A percentile compares a stretch with the other conserved stretches of the same genome.
phyloP scores from a whole-genome alignment of 495 filamentous ascomycete genomes.

The Podospora anserina region DNA sequence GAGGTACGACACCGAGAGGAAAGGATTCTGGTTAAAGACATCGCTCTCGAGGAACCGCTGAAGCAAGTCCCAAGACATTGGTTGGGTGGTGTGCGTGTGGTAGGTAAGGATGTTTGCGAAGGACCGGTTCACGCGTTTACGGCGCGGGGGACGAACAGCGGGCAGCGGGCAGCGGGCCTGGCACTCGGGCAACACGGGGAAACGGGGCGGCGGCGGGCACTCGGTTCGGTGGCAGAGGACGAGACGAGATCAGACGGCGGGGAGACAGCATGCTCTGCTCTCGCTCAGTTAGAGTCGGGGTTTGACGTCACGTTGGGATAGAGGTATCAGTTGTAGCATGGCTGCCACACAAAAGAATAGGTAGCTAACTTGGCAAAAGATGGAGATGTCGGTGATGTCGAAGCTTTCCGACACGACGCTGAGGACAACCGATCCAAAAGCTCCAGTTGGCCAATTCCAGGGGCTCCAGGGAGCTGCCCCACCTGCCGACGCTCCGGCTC shows the following conservation, averaged over 20 bases:
- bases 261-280: slow-evolving; percentile 26
- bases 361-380: neutral
- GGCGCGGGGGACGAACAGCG: slow-evolving; percentile 22
- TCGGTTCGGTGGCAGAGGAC: slow-evolving; percentile 6
- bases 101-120: neutral
- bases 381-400: neutral
- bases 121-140: neutral
- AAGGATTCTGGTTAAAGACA: slow-evolving; percentile 78
- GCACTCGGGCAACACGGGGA: slow-evolving; percentile 14
- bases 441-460: slow-evolving; percentile 22
- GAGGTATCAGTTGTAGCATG: slow-evolving; percentile 20
- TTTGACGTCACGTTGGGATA: slow-evolving; percentile 5
- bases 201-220: neutral
- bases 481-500: slow-evolving; percentile 29
- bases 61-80: slow-evolving; percentile 61
- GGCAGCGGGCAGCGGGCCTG: slow-evolving; percentile 12
- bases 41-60: slow-evolving; percentile 77
- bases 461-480: slow-evolving; percentile 19
- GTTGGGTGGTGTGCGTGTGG: slow-evolving; percentile 11
- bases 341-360: slow-evolving; percentile 12
- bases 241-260: slow-evolving; percentile 22
- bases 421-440: slow-evolving; percentile 28
- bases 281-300: slow-evolving; percentile 8
- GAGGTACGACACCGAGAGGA: slow-evolving; percentile 74
- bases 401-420: slow-evolving; percentile 8